phyloP scores from a whole-genome alignment of 306 rosid genomes.

The Styphnolobium japonicum region DNA sequence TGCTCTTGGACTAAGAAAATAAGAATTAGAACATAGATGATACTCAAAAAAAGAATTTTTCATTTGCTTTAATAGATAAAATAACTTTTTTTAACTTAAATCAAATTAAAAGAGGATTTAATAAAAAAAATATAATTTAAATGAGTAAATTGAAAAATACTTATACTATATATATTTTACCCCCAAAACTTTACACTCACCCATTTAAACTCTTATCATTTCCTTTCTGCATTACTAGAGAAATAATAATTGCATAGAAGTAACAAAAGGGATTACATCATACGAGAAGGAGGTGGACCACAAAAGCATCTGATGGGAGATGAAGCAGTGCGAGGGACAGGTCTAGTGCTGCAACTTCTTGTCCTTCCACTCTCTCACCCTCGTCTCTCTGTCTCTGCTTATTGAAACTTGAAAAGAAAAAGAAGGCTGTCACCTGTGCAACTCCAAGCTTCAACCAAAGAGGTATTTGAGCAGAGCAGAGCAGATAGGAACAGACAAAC shows the following conservation, averaged over 20 bases:
- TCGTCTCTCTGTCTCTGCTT: conserved; percentile 20
- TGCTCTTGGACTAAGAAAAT: too few species aligned
- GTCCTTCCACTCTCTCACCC: background rate
- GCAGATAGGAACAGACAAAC: background rate
- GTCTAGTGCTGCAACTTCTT: conserved; percentile 3
- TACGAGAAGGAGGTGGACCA: conserved; percentile 25
- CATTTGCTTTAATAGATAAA: too few species aligned
- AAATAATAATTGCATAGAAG: conserved; percentile 14
- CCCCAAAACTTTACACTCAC: too few species aligned
- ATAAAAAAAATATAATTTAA: too few species aligned
- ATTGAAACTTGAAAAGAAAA: background rate
- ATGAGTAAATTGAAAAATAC: too few species aligned
- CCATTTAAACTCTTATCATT: too few species aligned
- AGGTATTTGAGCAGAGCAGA: background rate
- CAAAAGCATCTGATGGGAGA: conserved; percentile 37
- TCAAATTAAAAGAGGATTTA: too few species aligned
- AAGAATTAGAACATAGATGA: too few species aligned
- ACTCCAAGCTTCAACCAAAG: conserved; percentile 16
- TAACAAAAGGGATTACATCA: conserved; percentile 18
- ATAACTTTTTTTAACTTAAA: too few species aligned
- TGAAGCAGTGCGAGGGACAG: conserved; percentile 13
- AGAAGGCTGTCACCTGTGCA: conserved; percentile 3
- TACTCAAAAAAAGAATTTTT: too few species aligned
- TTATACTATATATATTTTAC: too few species aligned
- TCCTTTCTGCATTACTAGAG: conserved; percentile 18